These are phyloP conservation scores for Fraxinus quadrangulata DNA, from an alignment of 257 asterid genomes.

Conservation along the genomic window DNA sequence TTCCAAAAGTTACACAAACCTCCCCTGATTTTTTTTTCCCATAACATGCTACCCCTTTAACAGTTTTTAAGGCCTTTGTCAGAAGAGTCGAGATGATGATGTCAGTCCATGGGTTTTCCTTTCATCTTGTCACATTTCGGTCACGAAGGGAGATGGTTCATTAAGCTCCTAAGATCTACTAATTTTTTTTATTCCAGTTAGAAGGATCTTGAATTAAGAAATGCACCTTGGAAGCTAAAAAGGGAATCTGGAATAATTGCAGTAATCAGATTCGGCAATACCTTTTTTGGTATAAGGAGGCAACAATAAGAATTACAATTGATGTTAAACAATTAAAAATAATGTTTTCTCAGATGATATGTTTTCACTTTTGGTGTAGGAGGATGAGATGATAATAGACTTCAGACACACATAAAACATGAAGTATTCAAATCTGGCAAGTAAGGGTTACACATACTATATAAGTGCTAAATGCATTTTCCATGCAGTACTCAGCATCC, in stretches of 20 bases:
- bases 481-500: constrained; percentile 98
- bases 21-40: not conserved
- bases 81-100: not conserved
- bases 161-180: not conserved
- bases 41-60: not conserved
- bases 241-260: not conserved
- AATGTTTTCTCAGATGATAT: not conserved
- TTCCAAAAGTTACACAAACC: not conserved
- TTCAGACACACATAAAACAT: constrained; percentile 19
- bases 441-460: constrained; percentile 46
- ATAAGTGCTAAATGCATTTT: constrained; percentile 85
- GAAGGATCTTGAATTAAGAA: not conserved
- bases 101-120: not conserved
- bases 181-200: not conserved
- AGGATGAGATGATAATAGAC: constrained; percentile 23
- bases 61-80: not conserved
- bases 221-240: not conserved
- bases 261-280: constrained; percentile 7
- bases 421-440: constrained; percentile 22
- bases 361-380: not conserved
- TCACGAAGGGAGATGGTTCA: not conserved
- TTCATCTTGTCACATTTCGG: not conserved
- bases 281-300: constrained; percentile 9
- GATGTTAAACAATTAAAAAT: not conserved
- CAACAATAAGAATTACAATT: not conserved